Conservation (phyloP, 1,284 basidiomycete species). For the Trichosporon sp. region DNA sequence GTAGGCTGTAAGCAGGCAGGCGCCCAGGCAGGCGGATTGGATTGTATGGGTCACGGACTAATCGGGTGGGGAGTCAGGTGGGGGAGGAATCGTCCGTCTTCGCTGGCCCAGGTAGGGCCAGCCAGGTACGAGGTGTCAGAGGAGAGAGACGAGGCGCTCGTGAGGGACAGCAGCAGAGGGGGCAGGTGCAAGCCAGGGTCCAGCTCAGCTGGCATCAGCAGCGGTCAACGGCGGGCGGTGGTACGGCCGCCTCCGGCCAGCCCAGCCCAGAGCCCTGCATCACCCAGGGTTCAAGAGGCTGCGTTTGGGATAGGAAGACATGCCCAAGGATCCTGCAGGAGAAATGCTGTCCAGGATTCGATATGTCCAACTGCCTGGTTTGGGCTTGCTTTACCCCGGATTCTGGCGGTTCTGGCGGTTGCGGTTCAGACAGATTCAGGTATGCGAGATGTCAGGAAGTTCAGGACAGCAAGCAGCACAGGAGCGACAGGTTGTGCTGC, state of each 20-base stretch:
- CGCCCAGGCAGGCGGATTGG: background rate
- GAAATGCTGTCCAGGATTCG: background rate
- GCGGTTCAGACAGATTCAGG: constrained; percentile 3
- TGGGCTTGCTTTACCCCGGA: background rate
- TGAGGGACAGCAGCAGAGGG: background rate
- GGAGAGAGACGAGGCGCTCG: background rate
- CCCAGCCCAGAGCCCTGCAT: background rate
- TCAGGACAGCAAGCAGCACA: background rate
- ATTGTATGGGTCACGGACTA: background rate
- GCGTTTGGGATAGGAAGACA: background rate
- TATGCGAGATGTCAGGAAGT: constrained; percentile 1
- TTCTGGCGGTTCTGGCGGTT: constrained; percentile 3
- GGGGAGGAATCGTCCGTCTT: background rate
- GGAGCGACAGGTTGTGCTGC: background rate
- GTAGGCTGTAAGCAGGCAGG: no score
- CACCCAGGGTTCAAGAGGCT: background rate
- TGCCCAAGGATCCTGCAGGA: constrained; percentile 2
- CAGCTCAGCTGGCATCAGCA: no score
- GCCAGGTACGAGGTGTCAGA: background rate
- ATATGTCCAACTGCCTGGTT: background rate
- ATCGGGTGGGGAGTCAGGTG: background rate
- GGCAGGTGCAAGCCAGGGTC: background rate
- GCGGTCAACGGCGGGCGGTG: background rate
- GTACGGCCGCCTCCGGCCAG: background rate
- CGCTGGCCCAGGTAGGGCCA: background rate